Conservation (phyloP, 2,329 filamentous ascomycete genomes). For the Aspergillus sp. region DNA sequence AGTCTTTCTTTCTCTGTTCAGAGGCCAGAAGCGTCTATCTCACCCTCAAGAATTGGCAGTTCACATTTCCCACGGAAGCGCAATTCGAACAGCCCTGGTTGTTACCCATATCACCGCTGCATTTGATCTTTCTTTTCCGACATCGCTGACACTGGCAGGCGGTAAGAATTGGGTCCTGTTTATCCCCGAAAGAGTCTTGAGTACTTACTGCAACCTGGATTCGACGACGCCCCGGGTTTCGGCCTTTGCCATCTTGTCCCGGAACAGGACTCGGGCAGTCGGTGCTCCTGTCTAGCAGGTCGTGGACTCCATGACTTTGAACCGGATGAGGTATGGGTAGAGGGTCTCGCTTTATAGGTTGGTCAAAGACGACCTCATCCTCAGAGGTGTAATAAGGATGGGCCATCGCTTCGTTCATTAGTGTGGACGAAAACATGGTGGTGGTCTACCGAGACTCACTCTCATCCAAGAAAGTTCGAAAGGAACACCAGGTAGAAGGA, state of each 20-base stretch:
- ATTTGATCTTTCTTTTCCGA: slow-evolving; percentile 90
- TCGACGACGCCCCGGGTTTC: slow-evolving; percentile 46
- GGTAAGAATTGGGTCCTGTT: slow-evolving; percentile 7
- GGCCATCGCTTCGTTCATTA: slow-evolving; percentile 25
- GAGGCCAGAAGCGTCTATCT: slow-evolving; percentile 12
- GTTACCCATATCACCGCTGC: slow-evolving; percentile 78
- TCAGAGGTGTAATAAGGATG: slow-evolving; percentile 21
- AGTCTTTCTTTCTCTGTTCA: neutral
- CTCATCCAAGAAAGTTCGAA: slow-evolving; percentile 10
- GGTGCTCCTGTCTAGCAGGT: slow-evolving; percentile 19
- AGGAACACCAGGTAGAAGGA: slow-evolving; percentile 10
- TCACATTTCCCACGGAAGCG: slow-evolving; percentile 63
- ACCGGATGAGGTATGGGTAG: slow-evolving; percentile 26
- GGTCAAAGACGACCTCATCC: slow-evolving; percentile 24
- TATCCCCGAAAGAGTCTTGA: neutral
- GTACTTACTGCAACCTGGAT: slow-evolving; percentile 53
- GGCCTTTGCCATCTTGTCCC: slow-evolving; percentile 38
- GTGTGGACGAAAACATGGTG: slow-evolving; percentile 16
- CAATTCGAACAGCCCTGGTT: slow-evolving; percentile 82
- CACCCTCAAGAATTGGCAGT: slow-evolving; percentile 80
- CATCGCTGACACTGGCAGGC: slow-evolving; percentile 74
- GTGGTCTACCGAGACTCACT: slow-evolving; percentile 19
- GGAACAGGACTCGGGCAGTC: slow-evolving; percentile 22
- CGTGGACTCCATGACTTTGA: slow-evolving; percentile 26
- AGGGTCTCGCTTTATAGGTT: slow-evolving; percentile 22